Base-by-base conservation (phyloP, 225 moss, liverwort and hornwort genomes). In the Marchantia paleacea region DNA sequence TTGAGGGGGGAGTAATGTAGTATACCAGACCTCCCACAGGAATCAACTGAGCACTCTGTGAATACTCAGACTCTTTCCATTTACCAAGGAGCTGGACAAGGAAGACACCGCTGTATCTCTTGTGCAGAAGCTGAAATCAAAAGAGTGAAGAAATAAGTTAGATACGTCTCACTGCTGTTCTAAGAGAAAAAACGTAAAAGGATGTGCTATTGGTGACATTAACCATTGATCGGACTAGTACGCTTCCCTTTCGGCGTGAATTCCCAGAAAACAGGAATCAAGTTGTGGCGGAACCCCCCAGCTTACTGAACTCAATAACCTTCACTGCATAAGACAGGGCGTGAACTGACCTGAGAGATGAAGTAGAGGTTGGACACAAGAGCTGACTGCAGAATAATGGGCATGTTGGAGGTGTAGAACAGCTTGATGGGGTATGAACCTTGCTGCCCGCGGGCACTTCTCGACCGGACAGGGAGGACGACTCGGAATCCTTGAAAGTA, bases 381-480 rank as follows among this genome's bases (percentile, higher is more conserved):
- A 18, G 97, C 97, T 52, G 94, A 94, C 78, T 95, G 95, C 31
- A 97, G 90, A 82, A 97, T 97, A 70, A 97, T 97, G 78, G 97
- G 97, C 95, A 97, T 97, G 80, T 97, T 97, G 16, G 97, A 97
- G 14, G 97, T 97, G 69, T 97, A 97, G 82, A 97, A 97, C 53
- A 97, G 92, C 85, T 97, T 94, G 76, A 97, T 97, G 14, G 97
- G 97, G 83, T 97, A 97, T n/a, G 97, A 97, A 25, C 97, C 97
- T 83, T 91, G 91, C 78, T 97, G 97, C 54, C 97, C 97, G 73
- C 97, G 97, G 52, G 97, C 95, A 81, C 91, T 97, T 89, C 89
- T 94, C 15, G 97, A 95, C 69, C 97, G 93, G 30, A 97, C 97
- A 49, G 97, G 95, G 31, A 97, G 95, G 69, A 94, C 97, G 55